A percentile compares a stretch with the other conserved stretches of the same genome.
Conservation (phyloP, 208 protist genomes). For the Strigomonas culicis region DNA sequence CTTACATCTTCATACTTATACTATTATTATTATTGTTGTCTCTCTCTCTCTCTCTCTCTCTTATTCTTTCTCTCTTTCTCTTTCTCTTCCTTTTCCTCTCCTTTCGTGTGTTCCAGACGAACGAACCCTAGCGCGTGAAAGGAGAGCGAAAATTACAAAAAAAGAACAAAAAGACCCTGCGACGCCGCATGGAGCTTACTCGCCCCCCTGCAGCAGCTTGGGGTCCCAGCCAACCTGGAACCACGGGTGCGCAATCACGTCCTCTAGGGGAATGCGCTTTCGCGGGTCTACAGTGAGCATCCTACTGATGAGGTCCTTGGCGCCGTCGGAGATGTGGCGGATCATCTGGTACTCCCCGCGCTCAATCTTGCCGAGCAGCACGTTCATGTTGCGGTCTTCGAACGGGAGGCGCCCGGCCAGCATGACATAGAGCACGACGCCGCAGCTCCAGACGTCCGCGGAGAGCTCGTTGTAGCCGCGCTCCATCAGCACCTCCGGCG, state of each 20-base stretch:
- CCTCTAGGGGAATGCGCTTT: constrained; percentile 83
- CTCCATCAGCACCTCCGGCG: constrained; percentile 93
- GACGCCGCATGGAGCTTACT: not conserved
- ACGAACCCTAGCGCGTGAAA: no score
- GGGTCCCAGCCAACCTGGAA: constrained; percentile 79
- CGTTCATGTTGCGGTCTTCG: constrained; percentile 87
- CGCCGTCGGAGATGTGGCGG: constrained; percentile 61
- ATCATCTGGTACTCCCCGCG: constrained; percentile 87
- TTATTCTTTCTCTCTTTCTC: constrained; percentile 2
- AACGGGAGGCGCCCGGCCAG: constrained; percentile 91
- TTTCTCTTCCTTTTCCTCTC: not conserved
- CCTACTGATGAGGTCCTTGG: constrained; percentile 58
- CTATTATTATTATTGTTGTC: not conserved
- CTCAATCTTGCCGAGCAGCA: constrained; percentile 92
- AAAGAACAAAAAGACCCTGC: constrained; percentile 6
- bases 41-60: not conserved
- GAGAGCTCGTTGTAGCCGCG: constrained; percentile 91
- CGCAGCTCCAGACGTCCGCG: constrained; percentile 96
- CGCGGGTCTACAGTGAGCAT: constrained; percentile 88
- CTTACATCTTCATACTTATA: not conserved
- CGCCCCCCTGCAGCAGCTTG: constrained; percentile 19
- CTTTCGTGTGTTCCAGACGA: not conserved
- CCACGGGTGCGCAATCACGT: constrained; percentile 89
- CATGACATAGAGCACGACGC: constrained; percentile 96
- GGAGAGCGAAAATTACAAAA: not conserved